Base-by-base conservation (phyloP, 352 stramenopile species). In the Pythium rishiriense region DNA sequence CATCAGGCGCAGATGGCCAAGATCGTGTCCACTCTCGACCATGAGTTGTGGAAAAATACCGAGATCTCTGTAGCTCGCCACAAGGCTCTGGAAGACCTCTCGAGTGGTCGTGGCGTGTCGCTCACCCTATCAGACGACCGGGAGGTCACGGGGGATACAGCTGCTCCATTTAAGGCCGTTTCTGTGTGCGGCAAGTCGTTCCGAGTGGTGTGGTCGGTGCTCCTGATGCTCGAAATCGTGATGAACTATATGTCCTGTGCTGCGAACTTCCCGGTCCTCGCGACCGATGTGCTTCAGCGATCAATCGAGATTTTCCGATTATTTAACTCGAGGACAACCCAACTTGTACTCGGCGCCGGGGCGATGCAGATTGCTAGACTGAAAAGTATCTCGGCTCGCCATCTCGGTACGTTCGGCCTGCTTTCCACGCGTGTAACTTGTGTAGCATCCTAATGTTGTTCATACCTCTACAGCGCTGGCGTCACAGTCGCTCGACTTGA, bases 371-470 rank as follows among this genome's bases (percentile, higher is more conserved):
- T 97, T 41, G 96, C 96, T n/a, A 82, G 88, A 42, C 79, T 99
- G 22, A 98, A 98, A 70, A 98, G 91, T 43, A 99, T 99, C 72
- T 98, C 97, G 24, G 91, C 96, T 0, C 93, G 98, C 46, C 97
- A 99, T 76, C 73, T 99, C 37, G 85, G 85, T 93, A 66, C 31
- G 57, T 33, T 33, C 21, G 4, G 6, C 37, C 17, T 21, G 49
- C 25, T 54, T 54, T 22, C 21, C 17, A n/a, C 21, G 12, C 11
- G 21, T 12, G 4, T 55, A 33, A n/a, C n/a, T 52, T 21, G 21
- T 53, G 0, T n/a, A 56, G 2, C 21, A 12, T 39, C 11, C 33
- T 39, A 39, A 53, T 4, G 28, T 29, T 39, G n/a, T n/a, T 48
- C 15, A 39, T 24, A 35, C 21, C 19, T 46, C 46, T 69, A n/a